Evolutionary conservation across 495 filamentous ascomycete species (phyloP).

Genomic region (Daldinia loculata): DNA sequence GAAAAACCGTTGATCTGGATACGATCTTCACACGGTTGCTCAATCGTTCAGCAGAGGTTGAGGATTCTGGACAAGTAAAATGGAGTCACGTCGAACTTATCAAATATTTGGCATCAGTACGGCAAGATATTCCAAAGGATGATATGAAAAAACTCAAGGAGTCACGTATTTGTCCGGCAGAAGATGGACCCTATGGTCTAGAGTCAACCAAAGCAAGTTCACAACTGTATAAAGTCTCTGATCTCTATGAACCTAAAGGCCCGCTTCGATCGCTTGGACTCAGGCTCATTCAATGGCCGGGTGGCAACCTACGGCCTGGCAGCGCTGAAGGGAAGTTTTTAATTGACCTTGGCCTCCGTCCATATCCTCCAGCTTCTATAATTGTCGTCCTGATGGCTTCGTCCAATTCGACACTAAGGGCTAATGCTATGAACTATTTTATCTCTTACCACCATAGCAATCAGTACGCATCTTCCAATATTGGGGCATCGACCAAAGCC

Average conservation of each 20-base stretch:
- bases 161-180: conserved; percentile 83
- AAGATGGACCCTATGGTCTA: conserved; percentile 61
- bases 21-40: conserved; percentile 91
- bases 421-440: conserved; percentile 81
- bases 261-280: conserved; percentile 72
- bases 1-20: conserved; percentile 87
- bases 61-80: conserved; percentile 59
- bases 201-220: conserved; percentile 53
- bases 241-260: conserved; percentile 86
- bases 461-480: conserved; percentile 70
- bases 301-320: conserved; percentile 65
- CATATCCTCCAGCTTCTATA: conserved; percentile 72
- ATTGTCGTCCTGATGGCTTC: conserved; percentile 80
- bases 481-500: conserved; percentile 62
- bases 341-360: conserved; percentile 70
- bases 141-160: conserved; percentile 82
- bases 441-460: conserved; percentile 79
- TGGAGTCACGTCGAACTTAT: conserved; percentile 96
- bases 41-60: conserved; percentile 57
- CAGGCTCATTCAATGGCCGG: conserved; percentile 85
- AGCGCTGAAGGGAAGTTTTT: conserved; percentile 80
- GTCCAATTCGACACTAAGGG: conserved; percentile 64
- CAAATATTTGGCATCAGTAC: conserved; percentile 88
- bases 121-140: conserved; percentile 83
- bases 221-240: conserved; percentile 77